Percentiles rank a stretch among this genome's conserved stretches.
These are phyloP conservation scores for Metarhizium album DNA, from an alignment of 2,329 filamentous ascomycete genomes.

Conservation along the genomic window DNA sequence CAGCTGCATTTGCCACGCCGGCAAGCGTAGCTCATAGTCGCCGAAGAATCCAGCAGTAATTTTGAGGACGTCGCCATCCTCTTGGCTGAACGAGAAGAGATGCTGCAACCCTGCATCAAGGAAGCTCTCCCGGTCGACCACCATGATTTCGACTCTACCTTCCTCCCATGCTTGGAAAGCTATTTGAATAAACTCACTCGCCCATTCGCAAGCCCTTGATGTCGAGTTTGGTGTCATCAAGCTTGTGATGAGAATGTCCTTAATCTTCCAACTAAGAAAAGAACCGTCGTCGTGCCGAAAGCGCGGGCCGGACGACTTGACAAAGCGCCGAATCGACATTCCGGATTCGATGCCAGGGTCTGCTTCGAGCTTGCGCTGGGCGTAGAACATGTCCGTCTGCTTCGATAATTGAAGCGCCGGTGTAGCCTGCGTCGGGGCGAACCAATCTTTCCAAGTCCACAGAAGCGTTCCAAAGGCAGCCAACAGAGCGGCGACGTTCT, in stretches of 20 bases:
- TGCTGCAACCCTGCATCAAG: conserved; percentile 14
- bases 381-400: not conserved
- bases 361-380: not conserved
- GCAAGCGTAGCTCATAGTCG: conserved; percentile 13
- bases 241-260: not conserved
- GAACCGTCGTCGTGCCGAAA: not conserved
- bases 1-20: conserved; percentile 17
- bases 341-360: not conserved
- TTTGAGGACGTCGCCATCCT: conserved; percentile 11
- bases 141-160: conserved; percentile 12
- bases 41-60: conserved; percentile 18
- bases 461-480: conserved; percentile 21
- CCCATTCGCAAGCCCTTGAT: not conserved
- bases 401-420: not conserved
- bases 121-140: conserved; percentile 17
- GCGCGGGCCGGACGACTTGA: not conserved
- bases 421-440: not conserved
- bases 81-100: conserved; percentile 15
- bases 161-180: not conserved
- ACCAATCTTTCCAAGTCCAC: conserved; percentile 19
- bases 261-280: not conserved
- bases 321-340: not conserved
- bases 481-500: conserved; percentile 20
- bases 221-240: not conserved
- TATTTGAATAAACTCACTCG: not conserved